Base-by-base conservation (phyloP, 352 stramenopile species). In the Pythium folliculosum region DNA sequence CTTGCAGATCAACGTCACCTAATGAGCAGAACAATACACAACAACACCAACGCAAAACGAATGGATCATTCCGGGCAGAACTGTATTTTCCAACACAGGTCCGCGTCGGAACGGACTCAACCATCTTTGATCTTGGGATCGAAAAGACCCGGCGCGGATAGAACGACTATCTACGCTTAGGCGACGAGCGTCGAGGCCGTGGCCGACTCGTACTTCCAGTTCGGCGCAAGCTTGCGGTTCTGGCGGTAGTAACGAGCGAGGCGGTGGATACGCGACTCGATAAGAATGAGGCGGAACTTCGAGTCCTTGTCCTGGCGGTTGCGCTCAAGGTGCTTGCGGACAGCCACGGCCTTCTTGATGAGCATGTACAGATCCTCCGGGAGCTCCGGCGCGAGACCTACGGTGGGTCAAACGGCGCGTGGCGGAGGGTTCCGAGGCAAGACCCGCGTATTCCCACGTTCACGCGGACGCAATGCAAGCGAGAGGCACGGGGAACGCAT, bases 351-450 rank as follows among this genome's bases (percentile, higher is more conserved):
- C 92, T 99, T 99, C 95, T 99, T 99, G 92, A 99, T 99, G 60
- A 99, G 91, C 94, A 99, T 99, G 95, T 99, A 99, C 72, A 99
- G 87, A 88, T 99, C 98, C 86, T 99, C 98, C 37, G 98, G 98
- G 69, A 99, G 97, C 83, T 99, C 97, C 47, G 98, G 97, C 53
- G 98, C 97, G 45, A 99, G 92, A 77, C 97, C 85, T 95, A 78
- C 54, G 27, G 30, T 16, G 22, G 23, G 14, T 19, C 50, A 40
- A 43, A 16, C n/a, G 21, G 25, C 47, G 21, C 37, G 32, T n/a
- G 44, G 77, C 60, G 22, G 30, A 65, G 23, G 38, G 32, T 10
- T 37, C 60, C 37, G 22, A 61, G 12, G 59, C 48, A 63, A 59
- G 65, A 91, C 87, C 85, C 87, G 87, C 75, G 72, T 95, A 93